These are phyloP conservation scores for Syzygium syzygioides DNA, from an alignment of 441 rosid species.

Conservation along the genomic window DNA sequence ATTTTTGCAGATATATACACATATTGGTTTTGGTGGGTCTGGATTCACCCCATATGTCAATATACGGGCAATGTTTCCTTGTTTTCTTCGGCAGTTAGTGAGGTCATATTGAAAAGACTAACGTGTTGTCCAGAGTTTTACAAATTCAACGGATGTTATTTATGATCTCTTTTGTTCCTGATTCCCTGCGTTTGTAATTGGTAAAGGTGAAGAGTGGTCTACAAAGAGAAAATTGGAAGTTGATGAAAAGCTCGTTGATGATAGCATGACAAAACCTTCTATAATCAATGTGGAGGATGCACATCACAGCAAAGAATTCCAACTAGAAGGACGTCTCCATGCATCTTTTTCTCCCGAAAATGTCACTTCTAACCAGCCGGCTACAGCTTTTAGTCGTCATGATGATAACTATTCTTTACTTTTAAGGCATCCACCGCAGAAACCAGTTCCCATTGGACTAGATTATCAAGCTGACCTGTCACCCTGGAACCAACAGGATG, in stretches of 20 bases:
- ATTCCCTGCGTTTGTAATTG: slow-evolving; percentile 5
- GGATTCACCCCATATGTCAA: not conserved
- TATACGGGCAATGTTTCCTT: not conserved
- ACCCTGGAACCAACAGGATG: slow-evolving; percentile 25
- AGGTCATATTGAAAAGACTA: not conserved
- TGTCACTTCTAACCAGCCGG: slow-evolving; percentile 22
- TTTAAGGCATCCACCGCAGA: slow-evolving; percentile 38
- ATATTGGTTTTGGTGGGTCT: not conserved
- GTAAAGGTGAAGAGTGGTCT: slow-evolving; percentile 25
- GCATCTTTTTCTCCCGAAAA: slow-evolving; percentile 33
- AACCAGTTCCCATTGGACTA: slow-evolving; percentile 51
- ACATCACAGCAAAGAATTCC: slow-evolving; percentile 31
- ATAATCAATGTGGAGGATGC: not conserved
- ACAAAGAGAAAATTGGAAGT: slow-evolving; percentile 3
- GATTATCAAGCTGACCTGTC: slow-evolving; percentile 61
- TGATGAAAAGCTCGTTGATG: slow-evolving; percentile 15
- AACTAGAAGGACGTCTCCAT: slow-evolving; percentile 17
- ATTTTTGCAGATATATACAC: not conserved
- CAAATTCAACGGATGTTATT: not conserved
- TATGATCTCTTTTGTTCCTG: slow-evolving; percentile 2
- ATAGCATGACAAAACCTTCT: not conserved
- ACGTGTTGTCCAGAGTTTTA: not conserved
- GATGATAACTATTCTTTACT: slow-evolving; percentile 33
- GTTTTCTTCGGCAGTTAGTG: not conserved
- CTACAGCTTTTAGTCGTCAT: slow-evolving; percentile 20